Base-by-base conservation (phyloP, 176 grass and related monocot species). In the Pontederia paniculata region DNA sequence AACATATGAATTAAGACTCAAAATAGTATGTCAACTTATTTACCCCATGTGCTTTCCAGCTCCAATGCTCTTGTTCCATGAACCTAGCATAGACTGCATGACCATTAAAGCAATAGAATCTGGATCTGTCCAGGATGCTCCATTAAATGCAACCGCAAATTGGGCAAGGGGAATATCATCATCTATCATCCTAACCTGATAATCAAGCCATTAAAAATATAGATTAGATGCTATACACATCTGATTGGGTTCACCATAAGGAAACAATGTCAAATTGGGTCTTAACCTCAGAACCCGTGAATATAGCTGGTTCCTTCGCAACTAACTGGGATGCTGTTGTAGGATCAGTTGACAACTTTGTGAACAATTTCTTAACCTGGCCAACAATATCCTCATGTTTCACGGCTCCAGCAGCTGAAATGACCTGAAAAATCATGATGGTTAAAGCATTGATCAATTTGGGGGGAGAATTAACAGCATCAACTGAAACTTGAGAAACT, bases 91-190 rank as follows among this genome's bases (percentile, higher is more conserved):
- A 57, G 87, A 71, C 75, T 98, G 93, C 80, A 98, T 91, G 47
- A 98, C 93, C 93, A 98, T 98, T 44, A 98, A 78, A 49, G 93
- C 83, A 70, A 98, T 78, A 61, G 93, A 98, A 71, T 98, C 93
- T 50, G 93, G 93, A 77, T 98, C 93, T 42, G 74, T 53, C 77
- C 79, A 78, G 37, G 86, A 80, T 70, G 93, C 87, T 70, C 93
- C 93, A 59, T 63, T 81, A 69, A 98, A 91, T 48, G 93, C 93
- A 74, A 98, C 93, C 53, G 77, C 86, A 77, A 98, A 98, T 73
- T 98, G 86, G 37, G 93, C 93, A 42, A 91, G 77, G 53, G 86
- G 77, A 78, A 84, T 84, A 66, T 98, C 93, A 81, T 98, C 93
- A 72, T 98, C 93, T 62, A 84, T 67, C 48, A 98, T 98, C 23